Percentiles rank a stretch among this genome's conserved stretches.
These are phyloP conservation scores for Globisporangium carolinianum DNA, from an alignment of 352 stramenopile genomes.

Conservation along the genomic window DNA sequence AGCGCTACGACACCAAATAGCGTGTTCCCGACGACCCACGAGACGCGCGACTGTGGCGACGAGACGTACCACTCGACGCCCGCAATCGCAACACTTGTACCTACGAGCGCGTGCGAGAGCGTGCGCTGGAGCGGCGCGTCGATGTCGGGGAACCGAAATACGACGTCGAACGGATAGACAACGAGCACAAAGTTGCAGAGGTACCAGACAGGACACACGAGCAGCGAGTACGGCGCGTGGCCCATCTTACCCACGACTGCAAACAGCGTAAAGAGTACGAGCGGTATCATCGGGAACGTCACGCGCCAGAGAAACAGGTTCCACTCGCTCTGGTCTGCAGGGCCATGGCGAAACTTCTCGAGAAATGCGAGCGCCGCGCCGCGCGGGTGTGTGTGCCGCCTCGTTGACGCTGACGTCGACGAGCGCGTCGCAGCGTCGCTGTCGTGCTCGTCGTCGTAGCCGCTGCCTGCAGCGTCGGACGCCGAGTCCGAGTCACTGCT, in stretches of 20 bases:
- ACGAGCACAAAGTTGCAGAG: conserved; percentile 67
- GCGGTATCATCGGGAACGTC: conserved; percentile 71
- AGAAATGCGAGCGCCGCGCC: conserved; percentile 42
- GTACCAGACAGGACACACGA: conserved; percentile 75
- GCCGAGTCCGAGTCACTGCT: background rate
- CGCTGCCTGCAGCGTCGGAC: background rate
- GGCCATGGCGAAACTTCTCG: conserved; percentile 62
- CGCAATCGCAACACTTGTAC: conserved; percentile 41
- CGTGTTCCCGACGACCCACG: conserved; percentile 78
- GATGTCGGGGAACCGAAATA: conserved; percentile 58
- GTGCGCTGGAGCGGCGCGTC: conserved; percentile 21
- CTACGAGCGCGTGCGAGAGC: conserved; percentile 45
- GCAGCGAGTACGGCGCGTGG: conserved; percentile 54
- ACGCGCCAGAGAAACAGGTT: conserved; percentile 76
- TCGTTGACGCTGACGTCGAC: conserved; percentile 5
- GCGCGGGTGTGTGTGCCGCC: background rate
- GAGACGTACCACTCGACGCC: conserved; percentile 68
- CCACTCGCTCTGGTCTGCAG: conserved; percentile 75
- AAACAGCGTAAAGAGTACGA: conserved; percentile 67
- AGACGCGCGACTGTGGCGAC: conserved; percentile 34
- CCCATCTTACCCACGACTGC: conserved; percentile 58
- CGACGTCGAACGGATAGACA: conserved; percentile 63
- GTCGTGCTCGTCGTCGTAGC: background rate
- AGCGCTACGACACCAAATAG: conserved; percentile 68
- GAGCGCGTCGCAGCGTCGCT: background rate